Percentiles rank a stretch among this genome's conserved stretches.
Conservation (phyloP, 2,329 filamentous ascomycete genomes). For the Neurospora sp. region DNA sequence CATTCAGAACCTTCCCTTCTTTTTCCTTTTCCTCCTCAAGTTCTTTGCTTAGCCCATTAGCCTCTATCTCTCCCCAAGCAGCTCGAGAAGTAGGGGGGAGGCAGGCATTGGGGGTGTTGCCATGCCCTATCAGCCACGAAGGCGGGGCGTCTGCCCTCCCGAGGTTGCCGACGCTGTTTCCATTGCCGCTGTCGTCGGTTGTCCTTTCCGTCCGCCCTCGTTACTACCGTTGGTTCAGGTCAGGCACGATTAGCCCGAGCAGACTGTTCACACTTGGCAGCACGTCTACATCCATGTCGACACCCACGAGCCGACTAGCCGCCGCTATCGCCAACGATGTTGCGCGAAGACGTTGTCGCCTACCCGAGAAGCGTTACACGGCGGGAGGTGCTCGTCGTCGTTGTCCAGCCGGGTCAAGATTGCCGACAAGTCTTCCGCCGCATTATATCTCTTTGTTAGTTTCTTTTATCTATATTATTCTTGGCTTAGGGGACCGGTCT, state of each 20-base stretch:
- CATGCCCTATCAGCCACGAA: not conserved
- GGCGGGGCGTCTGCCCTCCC: not conserved
- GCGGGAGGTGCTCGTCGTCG: not conserved
- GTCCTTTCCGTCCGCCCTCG: too few species aligned
- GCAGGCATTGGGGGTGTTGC: not conserved
- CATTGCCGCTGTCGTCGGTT: too few species aligned
- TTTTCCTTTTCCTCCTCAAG: not conserved
- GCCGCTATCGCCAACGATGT: not conserved
- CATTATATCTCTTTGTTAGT: too few species aligned
- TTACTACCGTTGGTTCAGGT: too few species aligned
- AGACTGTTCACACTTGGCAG: not conserved
- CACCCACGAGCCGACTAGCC: not conserved
- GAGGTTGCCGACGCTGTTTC: not conserved
- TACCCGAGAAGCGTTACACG: not conserved
- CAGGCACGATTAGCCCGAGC: not conserved
- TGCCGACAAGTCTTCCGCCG: too few species aligned
- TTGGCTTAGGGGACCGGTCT: too few species aligned
- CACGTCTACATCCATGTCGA: not conserved
- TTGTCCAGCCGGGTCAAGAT: too few species aligned
- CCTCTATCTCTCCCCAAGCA: not conserved
- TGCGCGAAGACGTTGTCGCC: not conserved
- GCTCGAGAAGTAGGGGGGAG: not conserved
- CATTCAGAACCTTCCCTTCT: not conserved
- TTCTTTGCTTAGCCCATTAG: not conserved
- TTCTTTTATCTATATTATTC: too few species aligned